Base-by-base conservation (phyloP, 306 rosid genomes). In the Pueraria montana region DNA sequence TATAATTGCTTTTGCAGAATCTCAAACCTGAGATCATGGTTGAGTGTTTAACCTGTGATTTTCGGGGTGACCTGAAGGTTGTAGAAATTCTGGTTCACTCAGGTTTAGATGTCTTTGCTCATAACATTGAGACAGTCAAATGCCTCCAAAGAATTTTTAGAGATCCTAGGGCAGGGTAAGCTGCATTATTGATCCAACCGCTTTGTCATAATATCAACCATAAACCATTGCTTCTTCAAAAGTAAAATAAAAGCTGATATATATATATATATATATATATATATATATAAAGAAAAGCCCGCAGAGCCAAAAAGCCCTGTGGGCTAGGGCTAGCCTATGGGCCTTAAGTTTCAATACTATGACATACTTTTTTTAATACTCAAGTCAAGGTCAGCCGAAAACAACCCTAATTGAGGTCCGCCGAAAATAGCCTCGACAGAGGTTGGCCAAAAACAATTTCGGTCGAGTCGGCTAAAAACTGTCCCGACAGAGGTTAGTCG, bases 121-220 rank as follows among this genome's bases (percentile, higher is more conserved):
- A 96, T 87, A 96, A 96, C 77, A 59, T 93, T 76, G 99, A 96
- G 87, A 96, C 99, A 32, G 99, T 96, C 63, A 96, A 92, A 88
- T 91, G 97, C 63, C 99, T 96, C 43, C 99, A 96, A 77, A 84
- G 98, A 83, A 89, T 96, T 83, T 98, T 96, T 36, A 89, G 99
- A 85, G 99, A 96, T 84, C 98, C 99, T 49, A 92, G 97, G 74
- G 99, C 99, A 61, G 99, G 98, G 99, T 95, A 73, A 89, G 94
- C 67, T 74, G 38, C 84, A 76, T 30, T 72, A 24, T 72, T 26
- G 5, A 16, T 67, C 26, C 56, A 26, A 48, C 38, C 70, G 36
- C 56, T 71, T 76, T 77, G 66, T 63, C 50, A 53, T 59, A 63
- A 62, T 59, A 67, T 49, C 50, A 65, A 34, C 34, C 34, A 20